phyloP scores from a whole-genome alignment of 108 stramenopile genomes.

The Pseudonitzschia multiseries region DNA sequence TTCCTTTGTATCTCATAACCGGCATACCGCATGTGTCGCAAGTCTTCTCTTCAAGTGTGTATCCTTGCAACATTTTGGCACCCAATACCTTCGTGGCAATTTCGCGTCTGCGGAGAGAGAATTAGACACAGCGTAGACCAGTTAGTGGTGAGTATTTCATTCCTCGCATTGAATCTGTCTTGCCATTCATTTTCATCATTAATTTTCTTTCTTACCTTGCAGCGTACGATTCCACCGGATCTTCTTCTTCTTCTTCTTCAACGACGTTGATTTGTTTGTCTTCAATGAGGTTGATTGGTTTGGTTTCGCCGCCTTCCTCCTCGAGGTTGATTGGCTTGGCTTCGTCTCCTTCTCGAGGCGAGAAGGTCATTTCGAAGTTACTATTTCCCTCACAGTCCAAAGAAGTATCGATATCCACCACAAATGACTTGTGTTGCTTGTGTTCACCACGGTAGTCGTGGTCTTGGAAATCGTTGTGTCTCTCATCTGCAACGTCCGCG shows the following conservation, averaged over 20 bases:
- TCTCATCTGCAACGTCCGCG: background rate
- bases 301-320: background rate
- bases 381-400: background rate
- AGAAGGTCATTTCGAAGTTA: background rate
- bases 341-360: background rate
- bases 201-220: background rate
- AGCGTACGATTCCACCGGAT: background rate
- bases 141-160: background rate
- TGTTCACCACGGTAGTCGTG: background rate
- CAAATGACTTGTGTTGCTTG: background rate
- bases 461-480: background rate
- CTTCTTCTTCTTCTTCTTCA: background rate
- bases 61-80: slow-evolving; percentile 58
- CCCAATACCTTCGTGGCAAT: slow-evolving; percentile 65
- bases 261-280: background rate
- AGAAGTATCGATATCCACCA: background rate
- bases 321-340: background rate
- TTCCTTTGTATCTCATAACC: slow-evolving; percentile 39
- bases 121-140: background rate
- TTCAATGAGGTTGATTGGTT: background rate
- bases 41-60: slow-evolving; percentile 40
- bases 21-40: slow-evolving; percentile 57
- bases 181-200: background rate
- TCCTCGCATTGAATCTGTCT: background rate
- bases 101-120: slow-evolving; percentile 31